Evolutionary conservation across 768 basidiomycete species (phyloP).

Genomic region (Mrakia gelida): DNA sequence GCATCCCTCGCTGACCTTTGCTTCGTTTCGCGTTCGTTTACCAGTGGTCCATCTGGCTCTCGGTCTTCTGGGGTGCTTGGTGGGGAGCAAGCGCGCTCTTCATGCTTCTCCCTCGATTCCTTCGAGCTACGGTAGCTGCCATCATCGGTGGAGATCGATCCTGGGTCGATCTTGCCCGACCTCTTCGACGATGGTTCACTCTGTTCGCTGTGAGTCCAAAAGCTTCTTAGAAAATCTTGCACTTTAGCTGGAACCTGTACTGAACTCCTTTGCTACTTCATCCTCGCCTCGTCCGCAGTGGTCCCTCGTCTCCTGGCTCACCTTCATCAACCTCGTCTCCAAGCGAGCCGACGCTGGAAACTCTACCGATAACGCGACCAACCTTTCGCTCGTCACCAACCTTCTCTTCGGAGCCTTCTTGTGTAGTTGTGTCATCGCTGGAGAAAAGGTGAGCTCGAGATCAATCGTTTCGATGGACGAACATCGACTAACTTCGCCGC

Average conservation of each 20-base stretch:
- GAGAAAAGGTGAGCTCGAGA: slow-evolving; percentile 57
- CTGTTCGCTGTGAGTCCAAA: slow-evolving; percentile 34
- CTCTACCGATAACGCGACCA: slow-evolving; percentile 25
- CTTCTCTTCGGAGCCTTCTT: slow-evolving; percentile 69
- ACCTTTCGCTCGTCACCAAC: slow-evolving; percentile 44
- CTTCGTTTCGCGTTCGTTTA: slow-evolving; percentile 30
- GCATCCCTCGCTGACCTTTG: background rate
- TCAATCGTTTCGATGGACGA: too few species aligned
- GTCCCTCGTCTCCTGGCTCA: slow-evolving; percentile 59
- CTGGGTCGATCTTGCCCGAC: slow-evolving; percentile 63
- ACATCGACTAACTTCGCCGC: background rate
- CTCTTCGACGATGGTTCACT: slow-evolving; percentile 54
- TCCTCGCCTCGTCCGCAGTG: slow-evolving; percentile 60
- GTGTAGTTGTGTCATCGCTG: slow-evolving; percentile 64
- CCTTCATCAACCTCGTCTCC: slow-evolving; percentile 65
- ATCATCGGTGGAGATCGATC: slow-evolving; percentile 50
- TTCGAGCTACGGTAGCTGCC: slow-evolving; percentile 64
- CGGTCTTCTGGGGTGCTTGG: slow-evolving; percentile 75
- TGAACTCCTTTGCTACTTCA: background rate
- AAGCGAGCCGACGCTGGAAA: slow-evolving; percentile 38
- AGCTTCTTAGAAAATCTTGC: too few species aligned
- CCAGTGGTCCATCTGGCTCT: slow-evolving; percentile 84
- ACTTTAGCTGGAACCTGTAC: slow-evolving; percentile 36
- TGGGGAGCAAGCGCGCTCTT: slow-evolving; percentile 67
- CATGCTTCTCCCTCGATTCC: slow-evolving; percentile 48